Evolutionary conservation across 2,329 filamentous ascomycete species (phyloP).

Genomic region (Drechslerella stenobrocha): DNA sequence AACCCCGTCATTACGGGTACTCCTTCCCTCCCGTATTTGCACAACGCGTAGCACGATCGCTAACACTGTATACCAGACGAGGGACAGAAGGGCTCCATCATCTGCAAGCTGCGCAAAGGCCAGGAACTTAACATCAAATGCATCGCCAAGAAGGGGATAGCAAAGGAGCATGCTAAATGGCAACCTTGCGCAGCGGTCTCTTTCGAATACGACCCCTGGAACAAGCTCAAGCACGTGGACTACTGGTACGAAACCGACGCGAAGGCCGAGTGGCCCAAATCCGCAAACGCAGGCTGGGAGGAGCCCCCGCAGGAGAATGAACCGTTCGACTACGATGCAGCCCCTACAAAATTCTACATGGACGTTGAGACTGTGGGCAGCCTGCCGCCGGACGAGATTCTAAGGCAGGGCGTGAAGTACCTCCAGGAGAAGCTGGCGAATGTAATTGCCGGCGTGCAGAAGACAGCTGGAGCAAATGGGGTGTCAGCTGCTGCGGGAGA

Average conservation of each 20-base stretch:
- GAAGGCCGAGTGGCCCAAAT: conserved; percentile 83
- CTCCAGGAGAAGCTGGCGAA: conserved; percentile 87
- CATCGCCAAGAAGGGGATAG: conserved; percentile 96
- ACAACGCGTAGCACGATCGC: conserved; percentile 70
- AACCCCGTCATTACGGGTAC: conserved; percentile 52
- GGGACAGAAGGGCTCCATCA: conserved; percentile 77
- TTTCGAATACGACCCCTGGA: conserved; percentile 98
- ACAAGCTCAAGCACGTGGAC: conserved; percentile 88
- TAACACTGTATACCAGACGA: conserved; percentile 72
- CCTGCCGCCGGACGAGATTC: conserved; percentile 84
- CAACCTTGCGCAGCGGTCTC: conserved; percentile 87
- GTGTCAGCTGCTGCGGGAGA: conserved; percentile 57
- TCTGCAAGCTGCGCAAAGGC: conserved; percentile 84
- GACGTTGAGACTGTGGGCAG: conserved; percentile 88
- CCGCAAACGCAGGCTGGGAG: conserved; percentile 77
- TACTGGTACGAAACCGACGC: conserved; percentile 92
- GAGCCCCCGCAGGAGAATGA: conserved; percentile 79
- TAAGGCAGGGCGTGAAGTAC: conserved; percentile 83
- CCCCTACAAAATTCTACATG: conserved; percentile 84
- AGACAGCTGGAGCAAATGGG: conserved; percentile 62
- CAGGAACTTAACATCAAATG: conserved; percentile 90
- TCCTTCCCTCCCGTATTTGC: conserved; percentile 66
- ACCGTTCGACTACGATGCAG: conserved; percentile 85
- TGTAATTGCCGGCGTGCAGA: conserved; percentile 69
- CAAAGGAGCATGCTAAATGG: conserved; percentile 99